These are phyloP conservation scores for Ananas comosus DNA, from an alignment of 176 grass and related monocot genomes.

Conservation along the genomic window DNA sequence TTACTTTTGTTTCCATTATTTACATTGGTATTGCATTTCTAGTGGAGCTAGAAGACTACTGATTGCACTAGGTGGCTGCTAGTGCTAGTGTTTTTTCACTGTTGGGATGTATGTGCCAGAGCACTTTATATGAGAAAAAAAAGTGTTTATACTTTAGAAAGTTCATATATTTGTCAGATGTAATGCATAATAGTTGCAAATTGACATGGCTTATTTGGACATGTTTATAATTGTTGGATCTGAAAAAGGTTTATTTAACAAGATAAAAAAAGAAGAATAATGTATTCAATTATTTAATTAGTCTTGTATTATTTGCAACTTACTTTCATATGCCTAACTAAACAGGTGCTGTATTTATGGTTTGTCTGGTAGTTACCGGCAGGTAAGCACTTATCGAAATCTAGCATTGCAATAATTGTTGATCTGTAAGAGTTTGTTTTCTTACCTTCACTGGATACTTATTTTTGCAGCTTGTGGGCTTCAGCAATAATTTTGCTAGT, in stretches of 20 bases:
- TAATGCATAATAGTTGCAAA: too few relatives aligned
- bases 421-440: slow-evolving; percentile 15
- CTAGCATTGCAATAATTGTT: slow-evolving; percentile 15
- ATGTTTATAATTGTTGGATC: too few relatives aligned
- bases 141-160: too few relatives aligned
- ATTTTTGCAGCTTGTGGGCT: slow-evolving; percentile 79
- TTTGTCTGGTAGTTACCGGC: slow-evolving; percentile 69
- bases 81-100: too few relatives aligned
- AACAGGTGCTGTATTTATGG: slow-evolving; percentile 81
- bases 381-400: slow-evolving; percentile 41
- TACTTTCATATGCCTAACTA: background rate
- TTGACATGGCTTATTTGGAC: too few relatives aligned
- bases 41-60: too few relatives aligned
- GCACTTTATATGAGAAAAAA: too few relatives aligned
- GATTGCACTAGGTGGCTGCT: too few relatives aligned
- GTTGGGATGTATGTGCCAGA: too few relatives aligned
- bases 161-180: too few relatives aligned
- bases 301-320: background rate
- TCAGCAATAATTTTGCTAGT: slow-evolving; percentile 71
- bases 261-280: background rate
- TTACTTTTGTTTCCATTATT: background rate
- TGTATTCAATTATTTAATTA: slow-evolving; percentile 1
- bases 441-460: slow-evolving; percentile 23
- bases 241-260: background rate
- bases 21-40: background rate